Percentiles rank a stretch among this genome's conserved stretches.
phyloP scores from a whole-genome alignment of 2,329 filamentous ascomycete species.

The Madurella mycetomatis region DNA sequence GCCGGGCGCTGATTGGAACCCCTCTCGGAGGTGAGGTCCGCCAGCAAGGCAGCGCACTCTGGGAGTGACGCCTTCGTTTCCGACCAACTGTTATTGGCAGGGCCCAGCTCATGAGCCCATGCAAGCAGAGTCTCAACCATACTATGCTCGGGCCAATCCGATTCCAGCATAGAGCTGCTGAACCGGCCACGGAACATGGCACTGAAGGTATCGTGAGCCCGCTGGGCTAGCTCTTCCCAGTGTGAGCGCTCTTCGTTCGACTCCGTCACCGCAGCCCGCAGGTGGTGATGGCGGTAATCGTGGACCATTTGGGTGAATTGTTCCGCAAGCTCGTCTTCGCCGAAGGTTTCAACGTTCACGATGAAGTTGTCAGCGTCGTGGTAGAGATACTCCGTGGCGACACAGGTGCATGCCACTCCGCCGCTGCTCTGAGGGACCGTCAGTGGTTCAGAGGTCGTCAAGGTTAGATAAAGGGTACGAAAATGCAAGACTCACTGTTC shows the following conservation, averaged over 20 bases:
- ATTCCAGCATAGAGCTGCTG: not conserved
- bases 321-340: constrained; percentile 27
- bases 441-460: not conserved
- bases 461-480: no score
- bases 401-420: constrained; percentile 44
- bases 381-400: constrained; percentile 43
- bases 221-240: constrained; percentile 28
- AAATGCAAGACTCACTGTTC: constrained; percentile 34
- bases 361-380: constrained; percentile 31
- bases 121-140: constrained; percentile 23
- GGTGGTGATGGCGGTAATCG: constrained; percentile 35
- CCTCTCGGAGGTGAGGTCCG: constrained; percentile 36
- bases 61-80: constrained; percentile 8
- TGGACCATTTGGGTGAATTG: constrained; percentile 36
- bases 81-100: not conserved
- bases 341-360: constrained; percentile 35
- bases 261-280: constrained; percentile 21
- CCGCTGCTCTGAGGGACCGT: constrained; percentile 35
- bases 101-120: constrained; percentile 24
- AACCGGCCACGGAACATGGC: constrained; percentile 34
- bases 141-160: not conserved
- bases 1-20: constrained; percentile 19
- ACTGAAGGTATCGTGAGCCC: constrained; percentile 36
- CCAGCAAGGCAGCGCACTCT: constrained; percentile 34
- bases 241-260: constrained; percentile 24